Evolutionary conservation across 306 rosid genomes (phyloP), one percentile per base, ranked within the genome.

Genomic region (Pyrus pyrifolia): DNA sequence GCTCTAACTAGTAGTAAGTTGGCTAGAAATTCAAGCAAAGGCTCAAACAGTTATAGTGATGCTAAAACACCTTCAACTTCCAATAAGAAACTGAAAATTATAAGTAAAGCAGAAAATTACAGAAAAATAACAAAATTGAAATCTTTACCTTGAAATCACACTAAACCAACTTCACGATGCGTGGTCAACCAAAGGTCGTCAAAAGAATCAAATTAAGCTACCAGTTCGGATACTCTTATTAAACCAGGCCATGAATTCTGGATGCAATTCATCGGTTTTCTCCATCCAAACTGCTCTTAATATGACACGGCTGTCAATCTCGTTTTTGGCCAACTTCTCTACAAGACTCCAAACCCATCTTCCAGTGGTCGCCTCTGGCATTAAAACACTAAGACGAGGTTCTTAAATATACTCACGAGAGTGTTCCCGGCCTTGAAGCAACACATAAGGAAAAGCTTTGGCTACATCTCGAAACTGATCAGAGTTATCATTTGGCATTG

Each of bases 171-270:
- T 78, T 94, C 96, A 11, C 44, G 55, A 4, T 71, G 93, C 94
- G 91, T 94, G 68, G 83, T 80, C 61, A 85, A 79, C 97, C 98
- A 94, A 66, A 87, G 80, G 31, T 63, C 66, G 52, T 82, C 76
- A 31, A 87, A 88, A 49, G 44, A 40, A 40, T 40, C 11, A 40
- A 40, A 30, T 30, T 30, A 30, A 40, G 11, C 11, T 40, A 2
- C 44, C 83, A 83, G 52, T 67, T 40, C 11, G 88, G 78, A 84
- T 91, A 78, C 88, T 80, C 59, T 85, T 82, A 75, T 89, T 92
- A 90, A 94, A 91, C 96, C 96, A 94, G 76, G 80, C 94, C 91
- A 82, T 55, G 67, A 91, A 83, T 86, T 94, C 97, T 44, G 87
- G 46, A 80, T 75, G 82, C 53, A 91, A 60, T 67, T 86, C 98